A percentile compares a stretch with the other conserved stretches of the same genome.
Conservation (phyloP, 2,329 filamentous ascomycete genomes). For the Penicillium digitatum region DNA sequence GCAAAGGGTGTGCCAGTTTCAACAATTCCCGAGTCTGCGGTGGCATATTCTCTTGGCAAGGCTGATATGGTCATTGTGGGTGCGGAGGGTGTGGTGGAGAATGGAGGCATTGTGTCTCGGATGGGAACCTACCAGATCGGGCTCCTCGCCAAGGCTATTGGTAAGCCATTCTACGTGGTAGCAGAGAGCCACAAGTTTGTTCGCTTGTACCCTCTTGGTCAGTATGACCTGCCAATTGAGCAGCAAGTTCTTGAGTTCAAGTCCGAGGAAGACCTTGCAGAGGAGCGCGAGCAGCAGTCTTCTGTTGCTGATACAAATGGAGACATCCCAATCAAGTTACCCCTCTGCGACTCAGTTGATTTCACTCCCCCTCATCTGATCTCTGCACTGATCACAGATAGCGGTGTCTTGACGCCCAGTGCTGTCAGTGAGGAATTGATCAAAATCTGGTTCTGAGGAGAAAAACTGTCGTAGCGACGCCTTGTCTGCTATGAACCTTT, state of each 20-base stretch:
- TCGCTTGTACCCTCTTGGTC: conserved; percentile 74
- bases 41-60: conserved; percentile 73
- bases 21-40: conserved; percentile 69
- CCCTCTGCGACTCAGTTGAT: conserved; percentile 42
- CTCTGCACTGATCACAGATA: conserved; percentile 62
- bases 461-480: background rate
- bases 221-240: conserved; percentile 74
- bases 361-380: conserved; percentile 59
- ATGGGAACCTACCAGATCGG: conserved; percentile 86
- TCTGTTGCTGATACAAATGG: conserved; percentile 22
- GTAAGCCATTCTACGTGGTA: conserved; percentile 82
- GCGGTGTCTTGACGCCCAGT: conserved; percentile 59
- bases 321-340: conserved; percentile 18
- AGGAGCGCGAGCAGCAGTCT: conserved; percentile 45
- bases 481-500: conserved; percentile 12
- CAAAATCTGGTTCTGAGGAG: conserved; percentile 54
- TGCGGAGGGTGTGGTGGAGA: conserved; percentile 83
- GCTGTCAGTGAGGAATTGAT: conserved; percentile 65
- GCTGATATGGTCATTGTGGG: conserved; percentile 67
- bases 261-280: conserved; percentile 49
- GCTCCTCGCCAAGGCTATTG: conserved; percentile 66
- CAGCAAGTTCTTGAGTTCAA: conserved; percentile 74
- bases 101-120: conserved; percentile 85
- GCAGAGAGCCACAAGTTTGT: conserved; percentile 97
- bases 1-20: conserved; percentile 76